These are phyloP conservation scores for Colletotrichum orchidophilum DNA, from an alignment of 2,329 filamentous ascomycete genomes.

Conservation along the genomic window DNA sequence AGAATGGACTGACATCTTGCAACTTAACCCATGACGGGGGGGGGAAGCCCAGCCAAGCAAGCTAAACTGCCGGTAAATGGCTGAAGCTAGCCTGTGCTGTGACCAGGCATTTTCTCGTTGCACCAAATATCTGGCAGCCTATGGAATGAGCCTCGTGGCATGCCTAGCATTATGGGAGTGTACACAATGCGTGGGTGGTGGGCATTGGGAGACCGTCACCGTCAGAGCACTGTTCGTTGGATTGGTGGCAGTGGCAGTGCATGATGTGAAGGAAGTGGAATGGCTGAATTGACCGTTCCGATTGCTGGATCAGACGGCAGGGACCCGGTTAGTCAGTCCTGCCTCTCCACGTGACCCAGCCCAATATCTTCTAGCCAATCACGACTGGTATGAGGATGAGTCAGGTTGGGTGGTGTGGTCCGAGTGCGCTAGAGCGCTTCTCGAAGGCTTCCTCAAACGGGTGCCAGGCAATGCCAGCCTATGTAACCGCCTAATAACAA, in stretches of 20 bases:
- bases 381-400: background rate
- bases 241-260: background rate
- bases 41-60: background rate
- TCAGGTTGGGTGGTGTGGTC: background rate
- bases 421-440: constrained; percentile 3
- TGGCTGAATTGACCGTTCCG: background rate
- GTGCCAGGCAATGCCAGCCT: background rate
- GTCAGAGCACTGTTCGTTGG: background rate
- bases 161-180: background rate
- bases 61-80: background rate
- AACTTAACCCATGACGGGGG: no score
- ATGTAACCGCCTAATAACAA: background rate
- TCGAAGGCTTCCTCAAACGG: constrained; percentile 29
- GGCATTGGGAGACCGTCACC: background rate
- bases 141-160: background rate
- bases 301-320: background rate
- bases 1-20: background rate
- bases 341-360: background rate
- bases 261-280: background rate
- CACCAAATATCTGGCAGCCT: background rate
- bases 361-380: background rate
- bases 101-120: background rate
- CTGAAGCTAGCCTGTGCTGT: background rate
- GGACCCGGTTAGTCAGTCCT: background rate
- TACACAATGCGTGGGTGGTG: background rate